Base-by-base conservation (phyloP, 1,284 basidiomycete species). In the Lentinula novae-zelandiae region DNA sequence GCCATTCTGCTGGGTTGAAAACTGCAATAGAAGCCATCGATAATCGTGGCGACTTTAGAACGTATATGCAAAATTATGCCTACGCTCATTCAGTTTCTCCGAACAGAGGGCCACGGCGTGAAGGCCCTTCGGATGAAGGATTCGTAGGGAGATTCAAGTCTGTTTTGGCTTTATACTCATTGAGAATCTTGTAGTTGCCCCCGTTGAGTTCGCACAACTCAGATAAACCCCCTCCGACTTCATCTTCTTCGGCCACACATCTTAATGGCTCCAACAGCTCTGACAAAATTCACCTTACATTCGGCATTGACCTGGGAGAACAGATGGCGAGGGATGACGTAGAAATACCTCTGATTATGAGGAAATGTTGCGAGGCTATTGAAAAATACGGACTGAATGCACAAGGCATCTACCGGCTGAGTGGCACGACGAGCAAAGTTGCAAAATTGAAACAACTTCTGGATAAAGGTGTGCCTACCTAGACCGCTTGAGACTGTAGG, bases 31-130 rank as follows among this genome's bases (percentile, higher is more conserved):
- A 98, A 71, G 82, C 84, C 8, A 97, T 99, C 67, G 96, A 99
- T 76, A 96, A 96, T 69, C 86, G 94, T 31, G 81, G 86, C 46
- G 97, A 99, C 75, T 99, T 99, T 78, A 96, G 92, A 76, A 85
- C 84, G 20, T 99, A 92, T 73, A 97, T 99, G 95, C 92, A 97
- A 71, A 95, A 97, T 70, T 99, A 97, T 71, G 89, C 92, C 1
- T 90, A 87, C 66, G 93, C 93, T 5, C 90, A 92, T 64, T 93
- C 86, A 2, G 78, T 80, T 59, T 71, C 69, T 46, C 76, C 83
- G 13, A 75, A 81, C 39, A 82, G 86, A 54, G 92, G 90, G 9
- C 92, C 90, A 17, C 80, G 91, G 61, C 78, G 93, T 66, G 92
- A 94, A 65, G 93, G 92, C 3, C 92, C 92, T 5, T 80, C 83